Conservation (phyloP, 176 grass and related monocot species). For the Zea mays region DNA sequence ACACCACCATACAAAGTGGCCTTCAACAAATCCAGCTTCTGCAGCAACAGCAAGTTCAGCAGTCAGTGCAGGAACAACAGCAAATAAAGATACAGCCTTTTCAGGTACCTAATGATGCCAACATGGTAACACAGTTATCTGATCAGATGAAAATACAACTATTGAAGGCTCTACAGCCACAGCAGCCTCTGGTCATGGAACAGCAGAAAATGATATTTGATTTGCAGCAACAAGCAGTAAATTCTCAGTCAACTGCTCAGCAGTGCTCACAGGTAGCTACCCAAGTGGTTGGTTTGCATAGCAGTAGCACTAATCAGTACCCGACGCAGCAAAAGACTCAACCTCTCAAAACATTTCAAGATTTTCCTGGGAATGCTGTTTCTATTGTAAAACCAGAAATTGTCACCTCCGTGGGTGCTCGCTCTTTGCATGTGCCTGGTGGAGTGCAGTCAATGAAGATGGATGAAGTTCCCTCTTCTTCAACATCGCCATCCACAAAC, state of each 20-base stretch:
- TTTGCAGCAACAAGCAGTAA: constrained; percentile 59
- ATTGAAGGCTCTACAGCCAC: constrained; percentile 51
- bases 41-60: constrained; percentile 56
- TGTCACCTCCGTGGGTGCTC: constrained; percentile 45
- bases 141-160: constrained; percentile 71
- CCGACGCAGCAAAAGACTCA: constrained; percentile 45
- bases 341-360: constrained; percentile 45
- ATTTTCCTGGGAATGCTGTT: constrained; percentile 27
- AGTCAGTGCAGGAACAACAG: constrained; percentile 51
- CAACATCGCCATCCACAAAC: constrained; percentile 54
- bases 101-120: constrained; percentile 35
- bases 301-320: constrained; percentile 38
- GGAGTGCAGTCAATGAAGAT: constrained; percentile 42
- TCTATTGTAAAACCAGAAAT: constrained; percentile 42
- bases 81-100: constrained; percentile 47
- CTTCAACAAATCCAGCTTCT: constrained; percentile 56
- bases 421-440: constrained; percentile 39
- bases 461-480: constrained; percentile 53
- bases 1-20: constrained; percentile 43
- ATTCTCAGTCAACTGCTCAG: constrained; percentile 44
- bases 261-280: constrained; percentile 43
- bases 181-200: constrained; percentile 48
- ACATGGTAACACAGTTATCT: constrained; percentile 38
- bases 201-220: constrained; percentile 62
- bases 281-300: constrained; percentile 38